Base-by-base conservation (phyloP, 2,329 filamentous ascomycete species). In the Karstenula rhodostoma region DNA sequence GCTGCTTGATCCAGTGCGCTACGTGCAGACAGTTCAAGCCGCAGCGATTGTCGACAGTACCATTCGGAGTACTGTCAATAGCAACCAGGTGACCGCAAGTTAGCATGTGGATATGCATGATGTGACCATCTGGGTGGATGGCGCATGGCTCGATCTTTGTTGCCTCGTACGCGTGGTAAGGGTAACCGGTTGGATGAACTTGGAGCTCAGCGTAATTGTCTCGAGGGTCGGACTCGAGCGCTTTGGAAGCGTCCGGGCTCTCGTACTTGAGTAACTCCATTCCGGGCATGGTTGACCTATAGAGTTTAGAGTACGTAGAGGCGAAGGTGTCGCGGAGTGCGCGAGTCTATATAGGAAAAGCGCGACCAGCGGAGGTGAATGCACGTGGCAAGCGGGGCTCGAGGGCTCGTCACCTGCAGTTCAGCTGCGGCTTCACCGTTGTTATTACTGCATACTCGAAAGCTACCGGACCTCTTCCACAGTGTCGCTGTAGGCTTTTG, bases 81-180 rank as follows among this genome's bases (percentile, higher is more conserved):
- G 32, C 56, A n/a, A 67, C 59, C 15, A 69, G 51, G 29, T 70
- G 68, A 10, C 68, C 68, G 55, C 67, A 70, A 19, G 29, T n/a
- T 17, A 70, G 61, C 40, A 68, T 56, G 32, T 70, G 68, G 32
- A 65, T 60, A 1, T 50, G 44, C 25, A 33, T 32, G 2, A 43
- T 32, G 6, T 42, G 25, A 0, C 7, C 8, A 27, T 25, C 13
- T 3, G 17, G 3, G 37, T 37, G 12, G 25, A 50, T 27, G 7
- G 44, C 54, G 49, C 63, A 64, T 4, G 59, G 58, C 12, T 59
- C 25, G 37, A 67, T 46, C 2, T 15, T 5, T 2, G 4, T 29
- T 5, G 49, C 12, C 23, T n/a, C 4, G 29, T 50, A 56, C 5
- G 46, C 17, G 40, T 59, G 22, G 25, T 32, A 56, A 8, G 10